Base-by-base conservation (phyloP, 768 basidiomycete species). In the Cubamyces lactineus region DNA sequence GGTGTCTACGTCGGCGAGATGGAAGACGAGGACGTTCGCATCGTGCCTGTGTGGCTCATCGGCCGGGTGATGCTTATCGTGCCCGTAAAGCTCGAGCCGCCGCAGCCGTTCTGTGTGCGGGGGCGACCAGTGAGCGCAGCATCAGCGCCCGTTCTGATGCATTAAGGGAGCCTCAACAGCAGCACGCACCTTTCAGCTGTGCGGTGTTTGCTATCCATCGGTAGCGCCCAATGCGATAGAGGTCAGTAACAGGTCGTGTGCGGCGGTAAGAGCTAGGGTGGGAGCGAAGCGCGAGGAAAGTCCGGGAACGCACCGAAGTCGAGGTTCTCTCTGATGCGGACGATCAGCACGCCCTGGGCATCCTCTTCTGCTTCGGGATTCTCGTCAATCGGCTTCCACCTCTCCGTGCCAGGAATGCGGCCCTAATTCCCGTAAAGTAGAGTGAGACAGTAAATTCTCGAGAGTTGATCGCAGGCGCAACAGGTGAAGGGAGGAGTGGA, bases 301-400 rank as follows among this genome's bases (percentile, higher is more conserved):
- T 9, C n/a, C 11, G 56, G 16, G 50, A 38, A 74, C 85, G 5
- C 63, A 92, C 91, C 92, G 67, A 99, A 99, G 70, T 94, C 92
- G 26, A 99, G 79, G 69, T 86, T 91, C 75, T 98, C 96, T 30
- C 94, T 79, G 56, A 99, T 90, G 23, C 94, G 82, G 6, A 98
- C 83, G 50, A 99, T 96, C 48, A 99, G 77, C 26, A 87, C 87
- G 0, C 95, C 94, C 5, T 89, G 82, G 16, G 87, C 78, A 64
- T 86, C 87, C 76, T 97, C 94, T 66, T 87, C 84, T 0, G 86
- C 90, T 57, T 93, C 92, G 0, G 90, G 87, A 60, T 91, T 88
- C 71, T 97, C 94, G 50, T 89, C 89, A 42, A 99, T 81, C 3
- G 96, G 88, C 64, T 89, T 92, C 94, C 95, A 99, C 57, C 86